Base-by-base conservation (phyloP, 2,329 filamentous ascomycete species). In the Neophaeococcomyces aloes region DNA sequence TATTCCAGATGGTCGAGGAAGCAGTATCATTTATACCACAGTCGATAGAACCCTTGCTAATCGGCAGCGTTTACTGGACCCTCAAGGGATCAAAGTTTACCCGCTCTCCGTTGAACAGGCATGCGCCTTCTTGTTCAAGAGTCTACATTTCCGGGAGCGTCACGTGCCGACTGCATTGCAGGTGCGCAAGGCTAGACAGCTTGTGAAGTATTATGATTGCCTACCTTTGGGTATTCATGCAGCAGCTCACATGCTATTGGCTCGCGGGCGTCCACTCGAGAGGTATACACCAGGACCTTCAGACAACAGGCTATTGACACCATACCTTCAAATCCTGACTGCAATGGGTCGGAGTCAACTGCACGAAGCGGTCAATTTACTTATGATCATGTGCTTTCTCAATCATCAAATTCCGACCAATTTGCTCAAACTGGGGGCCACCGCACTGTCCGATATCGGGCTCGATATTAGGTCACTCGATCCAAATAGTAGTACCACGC, bases 181-280 rank as follows among this genome's bases (percentile, higher is more conserved):
- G 50, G 58, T 67, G 7, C 65, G 62, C 29, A 72, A 75, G 44
- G 78, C 78, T 0, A 68, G 66, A n/a, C 73, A 81, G 46, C 56
- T 84, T 13, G 79, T 83, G 1, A 68, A 73, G 33, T 61, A 79
- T 35, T 78, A 83, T 63, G 77, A 77, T 17, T 72, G 76, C 43
- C 63, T 84, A 11, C 80, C 81, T 1, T 64, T 83, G 5, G 81
- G 81, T 49, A 79, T 85, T 15, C 78, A 83, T 52, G 75, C 79
- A 0, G 75, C 79, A 2, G 77, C 77, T 1, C 72, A 76, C 49
- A 70, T 78, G 27, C 63, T 83, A 11, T 78, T 74, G 44, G 71
- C 73, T 2, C 78, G 76, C 0, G 65, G 69, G 14, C 79, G 80
- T 49, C 75, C 78, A 0, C 64, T 83, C 2, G 71, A 74, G 1